Percentiles rank a stretch among this genome's conserved stretches.
phyloP scores from a whole-genome alignment of 2,329 filamentous ascomycete species.

The Coniochaeta sp. region DNA sequence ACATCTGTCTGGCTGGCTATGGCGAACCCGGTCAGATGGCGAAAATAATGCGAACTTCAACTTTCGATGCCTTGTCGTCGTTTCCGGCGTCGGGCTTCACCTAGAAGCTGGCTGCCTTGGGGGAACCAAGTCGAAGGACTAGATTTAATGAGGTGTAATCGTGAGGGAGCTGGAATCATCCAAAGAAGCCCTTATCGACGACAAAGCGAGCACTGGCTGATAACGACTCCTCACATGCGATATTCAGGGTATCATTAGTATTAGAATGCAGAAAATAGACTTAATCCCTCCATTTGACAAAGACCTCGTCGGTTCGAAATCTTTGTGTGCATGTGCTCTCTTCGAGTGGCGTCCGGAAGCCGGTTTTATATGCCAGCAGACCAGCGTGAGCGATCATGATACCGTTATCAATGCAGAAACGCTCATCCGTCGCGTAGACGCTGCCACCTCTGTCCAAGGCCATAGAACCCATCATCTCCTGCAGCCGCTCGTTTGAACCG shows the following conservation, averaged over 20 bases:
- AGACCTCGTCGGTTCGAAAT: constrained; percentile 76
- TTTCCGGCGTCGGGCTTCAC: background rate
- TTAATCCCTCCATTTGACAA: constrained; percentile 69
- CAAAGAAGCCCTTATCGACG: background rate
- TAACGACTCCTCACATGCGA: background rate
- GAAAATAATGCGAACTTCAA: background rate
- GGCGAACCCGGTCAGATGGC: background rate
- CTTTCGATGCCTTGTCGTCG: background rate
- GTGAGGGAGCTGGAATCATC: background rate
- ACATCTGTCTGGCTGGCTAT: background rate
- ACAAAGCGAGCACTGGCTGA: background rate
- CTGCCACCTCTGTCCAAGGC: constrained; percentile 79
- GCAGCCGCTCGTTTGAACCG: constrained; percentile 86
- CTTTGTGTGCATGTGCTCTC: constrained; percentile 82
- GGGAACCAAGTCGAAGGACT: background rate
- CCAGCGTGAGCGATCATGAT: constrained; percentile 99
- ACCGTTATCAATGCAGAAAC: constrained; percentile 98
- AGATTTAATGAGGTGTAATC: background rate
- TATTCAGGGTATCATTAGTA: background rate
- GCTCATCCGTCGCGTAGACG: constrained; percentile 91
- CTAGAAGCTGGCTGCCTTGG: background rate
- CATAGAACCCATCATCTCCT: constrained; percentile 99
- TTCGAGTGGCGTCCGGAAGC: constrained; percentile 67
- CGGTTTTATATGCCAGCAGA: constrained; percentile 74
- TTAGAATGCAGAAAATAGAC: background rate